Evolutionary conservation across 1,284 basidiomycete species (phyloP).

Genomic region (Cutaneotrichosporon sp.): DNA sequence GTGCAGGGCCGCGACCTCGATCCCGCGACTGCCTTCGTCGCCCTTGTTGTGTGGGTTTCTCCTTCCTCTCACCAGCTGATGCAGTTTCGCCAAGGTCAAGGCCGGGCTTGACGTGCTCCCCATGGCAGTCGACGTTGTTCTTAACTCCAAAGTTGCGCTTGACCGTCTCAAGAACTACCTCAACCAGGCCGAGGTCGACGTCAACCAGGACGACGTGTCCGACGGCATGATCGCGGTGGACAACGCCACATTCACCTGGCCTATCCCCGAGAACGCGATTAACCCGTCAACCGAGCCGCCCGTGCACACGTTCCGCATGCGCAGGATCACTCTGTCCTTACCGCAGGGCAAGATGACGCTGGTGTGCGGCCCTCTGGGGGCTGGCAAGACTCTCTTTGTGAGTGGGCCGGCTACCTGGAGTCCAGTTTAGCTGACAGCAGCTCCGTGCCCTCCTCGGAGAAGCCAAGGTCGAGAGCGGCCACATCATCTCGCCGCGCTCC

Average conservation of each 20-base stretch:
- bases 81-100: slow-evolving; percentile 27
- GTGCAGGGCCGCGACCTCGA: slow-evolving; percentile 39
- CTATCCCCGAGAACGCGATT: slow-evolving; percentile 18
- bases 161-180: slow-evolving; percentile 43
- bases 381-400: slow-evolving; percentile 52
- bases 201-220: slow-evolving; percentile 19
- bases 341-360: slow-evolving; percentile 43
- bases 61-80: not conserved
- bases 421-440: not conserved
- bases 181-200: slow-evolving; percentile 42
- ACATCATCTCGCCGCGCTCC: slow-evolving; percentile 35
- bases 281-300: not conserved
- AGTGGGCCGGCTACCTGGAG: slow-evolving; percentile 22
- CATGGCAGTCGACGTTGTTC: slow-evolving; percentile 31
- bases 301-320: slow-evolving; percentile 31
- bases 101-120: slow-evolving; percentile 39
- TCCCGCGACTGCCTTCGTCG: slow-evolving; percentile 50
- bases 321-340: slow-evolving; percentile 35
- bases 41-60: slow-evolving; percentile 39
- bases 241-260: slow-evolving; percentile 46
- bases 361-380: slow-evolving; percentile 50
- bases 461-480: slow-evolving; percentile 31
- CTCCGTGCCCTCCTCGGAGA: slow-evolving; percentile 50
- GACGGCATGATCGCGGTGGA: slow-evolving; percentile 29
- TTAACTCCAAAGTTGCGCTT: slow-evolving; percentile 41